Evolutionary conservation across 495 filamentous ascomycete species (phyloP).

Genomic region (Friedmanniomyces endolithicus): DNA sequence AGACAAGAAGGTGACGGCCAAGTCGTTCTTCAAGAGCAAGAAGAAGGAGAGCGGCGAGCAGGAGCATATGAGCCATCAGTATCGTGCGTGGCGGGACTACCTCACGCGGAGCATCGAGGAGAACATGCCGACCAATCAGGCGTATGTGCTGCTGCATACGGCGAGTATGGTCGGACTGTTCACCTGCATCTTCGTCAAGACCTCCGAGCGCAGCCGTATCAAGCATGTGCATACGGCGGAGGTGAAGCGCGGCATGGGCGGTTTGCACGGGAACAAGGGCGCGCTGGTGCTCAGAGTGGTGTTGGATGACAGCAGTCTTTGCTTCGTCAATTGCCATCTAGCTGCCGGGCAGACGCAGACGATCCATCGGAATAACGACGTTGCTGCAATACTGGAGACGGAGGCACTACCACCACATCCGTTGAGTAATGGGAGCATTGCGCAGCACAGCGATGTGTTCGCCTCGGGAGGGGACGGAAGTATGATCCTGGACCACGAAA

Average conservation of each 20-base stretch:
- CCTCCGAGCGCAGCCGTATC: slow-evolving; percentile 60
- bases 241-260: slow-evolving; percentile 90
- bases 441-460: slow-evolving; percentile 61
- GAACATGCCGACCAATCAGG: slow-evolving; percentile 61
- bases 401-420: slow-evolving; percentile 53
- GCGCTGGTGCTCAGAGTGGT: slow-evolving; percentile 84
- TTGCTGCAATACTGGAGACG: slow-evolving; percentile 78
- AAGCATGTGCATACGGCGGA: slow-evolving; percentile 65
- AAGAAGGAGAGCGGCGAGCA: slow-evolving; percentile 82
- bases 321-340: slow-evolving; percentile 95
- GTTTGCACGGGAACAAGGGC: slow-evolving; percentile 86
- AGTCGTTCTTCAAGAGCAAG: slow-evolving; percentile 48
- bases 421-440: slow-evolving; percentile 65
- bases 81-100: slow-evolving; percentile 89
- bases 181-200: slow-evolving; percentile 86
- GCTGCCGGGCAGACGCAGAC: slow-evolving; percentile 88
- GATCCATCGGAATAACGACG: slow-evolving; percentile 80
- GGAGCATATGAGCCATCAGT: slow-evolving; percentile 94
- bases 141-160: slow-evolving; percentile 77
- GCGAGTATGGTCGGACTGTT: slow-evolving; percentile 87
- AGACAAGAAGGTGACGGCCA: slow-evolving; percentile 94
- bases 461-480: slow-evolving; percentile 83
- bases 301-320: slow-evolving; percentile 82
- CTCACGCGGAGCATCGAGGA: slow-evolving; percentile 69
- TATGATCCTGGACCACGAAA: slow-evolving; percentile 94